Evolutionary conservation across 345 rosid species (phyloP).

Genomic region (Salix koriyanagi): DNA sequence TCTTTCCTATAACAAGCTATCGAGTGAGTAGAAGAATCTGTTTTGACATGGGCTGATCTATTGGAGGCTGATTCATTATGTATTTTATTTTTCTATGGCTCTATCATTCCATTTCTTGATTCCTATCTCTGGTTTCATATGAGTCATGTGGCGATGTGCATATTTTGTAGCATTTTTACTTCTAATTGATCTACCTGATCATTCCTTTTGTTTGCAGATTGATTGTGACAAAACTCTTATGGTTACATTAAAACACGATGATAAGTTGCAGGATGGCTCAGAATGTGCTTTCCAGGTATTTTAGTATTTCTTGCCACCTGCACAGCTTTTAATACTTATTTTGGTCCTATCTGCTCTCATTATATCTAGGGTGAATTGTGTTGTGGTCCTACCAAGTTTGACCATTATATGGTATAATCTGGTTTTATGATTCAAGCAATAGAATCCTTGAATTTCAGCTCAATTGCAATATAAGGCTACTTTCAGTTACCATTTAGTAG

Average conservation of each 20-base stretch:
- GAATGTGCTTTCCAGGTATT: slow-evolving; percentile 92
- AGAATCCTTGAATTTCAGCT: not conserved
- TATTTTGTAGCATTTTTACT: slow-evolving; percentile 5
- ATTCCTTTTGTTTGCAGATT: slow-evolving; percentile 48
- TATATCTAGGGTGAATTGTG: not conserved
- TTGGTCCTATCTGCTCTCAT: not conserved
- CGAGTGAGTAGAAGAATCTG: not conserved
- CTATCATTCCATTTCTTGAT: not conserved
- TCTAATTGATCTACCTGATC: slow-evolving; percentile 12
- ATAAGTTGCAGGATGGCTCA: slow-evolving; percentile 87
- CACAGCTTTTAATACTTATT: not conserved
- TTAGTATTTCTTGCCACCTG: not conserved
- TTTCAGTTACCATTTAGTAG: not conserved
- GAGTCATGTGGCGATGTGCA: not conserved
- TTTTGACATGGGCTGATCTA: not conserved
- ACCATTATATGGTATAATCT: not conserved
- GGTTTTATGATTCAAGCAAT: not conserved
- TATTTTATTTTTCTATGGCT: not conserved
- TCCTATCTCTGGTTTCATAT: not conserved
- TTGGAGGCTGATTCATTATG: not conserved
- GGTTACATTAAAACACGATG: slow-evolving; percentile 94
- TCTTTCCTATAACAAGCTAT: not conserved
- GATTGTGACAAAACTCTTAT: slow-evolving; percentile 88
- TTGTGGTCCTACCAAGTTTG: not conserved
- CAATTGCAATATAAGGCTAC: not conserved